Evolutionary conservation across 2,329 filamentous ascomycete species (phyloP), one percentile per base, ranked within the genome.

Genomic region (Verticillium zaregamsianum): DNA sequence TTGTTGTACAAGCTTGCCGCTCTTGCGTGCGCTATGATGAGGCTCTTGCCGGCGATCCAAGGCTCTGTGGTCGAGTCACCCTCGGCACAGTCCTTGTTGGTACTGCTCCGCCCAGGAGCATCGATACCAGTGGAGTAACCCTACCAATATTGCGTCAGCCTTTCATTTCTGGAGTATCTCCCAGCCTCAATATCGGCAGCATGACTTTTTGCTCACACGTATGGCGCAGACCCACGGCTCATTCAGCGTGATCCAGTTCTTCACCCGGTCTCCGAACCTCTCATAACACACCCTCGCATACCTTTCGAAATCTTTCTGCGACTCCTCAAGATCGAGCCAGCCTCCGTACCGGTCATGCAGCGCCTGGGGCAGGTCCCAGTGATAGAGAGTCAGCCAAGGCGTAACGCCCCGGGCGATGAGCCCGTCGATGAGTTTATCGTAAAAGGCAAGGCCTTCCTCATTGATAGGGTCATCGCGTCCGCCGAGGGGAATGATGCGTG

Each of bases 181-280:
- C 37, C 15, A n/a, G 37, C 17, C 6, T 8, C 37, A 40, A 40
- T 20, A 15, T 8, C 37, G 5, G 37, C 37, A 40, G 37, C 37
- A 40, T 20, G 37, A 17, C 6, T 40, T 15, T 20, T n/a, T 4
- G n/a, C 37, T 40, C 37, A 40, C 37, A 52, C 95, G 82, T 64
- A 95, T 88, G 59, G 89, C 86, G 65, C 86, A 91, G 77, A 91
- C 96, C 87, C 90, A 95, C 3, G 92, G 92, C 79, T 96, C 92
- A 73, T 95, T 95, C 79, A 94, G 92, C 28, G 91, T 95, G 74
- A 93, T 91, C 92, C 92, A 96, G 77, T 91, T 83, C 80, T 92
- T 92, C 70, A 93, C 91, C 23, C 12, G 56, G 74, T 88, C 89
- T 59, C 87, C 84, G 57, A 96, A 82, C 1, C 87, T 85, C 72